Evolutionary conservation across 192 early-diverging fungal species (phyloP), one percentile per base, ranked within the genome.

Genomic region (Coemansia sp.): DNA sequence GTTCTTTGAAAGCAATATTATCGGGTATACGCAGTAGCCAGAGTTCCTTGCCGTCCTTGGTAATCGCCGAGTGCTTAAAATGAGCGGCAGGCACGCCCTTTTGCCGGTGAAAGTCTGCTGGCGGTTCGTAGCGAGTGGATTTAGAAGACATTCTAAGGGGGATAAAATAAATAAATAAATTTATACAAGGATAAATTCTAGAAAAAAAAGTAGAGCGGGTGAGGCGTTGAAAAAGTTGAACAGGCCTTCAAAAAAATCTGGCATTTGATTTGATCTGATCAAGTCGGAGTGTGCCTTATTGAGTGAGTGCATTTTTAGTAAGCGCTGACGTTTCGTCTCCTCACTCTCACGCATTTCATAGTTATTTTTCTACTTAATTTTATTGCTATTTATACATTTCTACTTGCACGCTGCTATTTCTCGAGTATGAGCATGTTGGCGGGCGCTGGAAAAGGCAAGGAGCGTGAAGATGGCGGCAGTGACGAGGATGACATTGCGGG

Each of bases 1-100:
- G 76, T 4, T 72, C 34, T 24, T 72, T 75, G 15, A 68, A 20
- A 2, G 66, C 56, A 8, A 83, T 62, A 62, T 78, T 75, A 61
- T 78, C 76, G 17, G 81, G 81, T 15, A 83, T 60, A 10, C 81
- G 81, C 31, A 83, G 41, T 7, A 83, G 67, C 81, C 81, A 83
- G 8, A 83, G 72, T 32, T 83, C 81, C 34, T 78, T 78, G 64
- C 44, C 67, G 42, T 64, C 64, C 8, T 61, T 38, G 32, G 59
- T 11, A 22, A 78, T n/a, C 1, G 72, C 50, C 5, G 64, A 50
- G 24, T 62, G 50, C 24, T 46, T 58, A 24, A 78, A 75, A 13
- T 4, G 42, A 11, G 44, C 15, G 20, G 73, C 72, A 0, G 36
- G 15, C 2, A 39, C 40, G 39, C 81, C 76, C 38, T 41, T 22